Percentiles rank a stretch among this genome's conserved stretches.
Evolutionary conservation across 1,139 yeast species (phyloP).

Genomic region (Debaryomyces fabryi): DNA sequence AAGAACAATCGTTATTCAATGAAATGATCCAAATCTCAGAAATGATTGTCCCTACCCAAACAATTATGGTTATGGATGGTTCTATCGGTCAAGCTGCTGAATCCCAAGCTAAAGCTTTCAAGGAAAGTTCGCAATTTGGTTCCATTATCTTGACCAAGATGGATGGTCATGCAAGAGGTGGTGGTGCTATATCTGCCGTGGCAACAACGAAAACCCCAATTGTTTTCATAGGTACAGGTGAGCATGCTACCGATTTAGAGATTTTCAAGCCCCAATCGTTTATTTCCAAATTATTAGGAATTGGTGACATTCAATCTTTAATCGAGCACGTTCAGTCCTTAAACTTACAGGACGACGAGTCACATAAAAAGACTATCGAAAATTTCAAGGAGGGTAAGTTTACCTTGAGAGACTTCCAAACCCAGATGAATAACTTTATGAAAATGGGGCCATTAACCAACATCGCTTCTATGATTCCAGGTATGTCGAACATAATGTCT

Average conservation of each 20-base stretch:
- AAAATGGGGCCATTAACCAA: conserved; percentile 96
- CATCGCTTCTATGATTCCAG: conserved; percentile 95
- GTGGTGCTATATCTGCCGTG: conserved; percentile 98
- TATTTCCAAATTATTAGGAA: conserved; percentile 86
- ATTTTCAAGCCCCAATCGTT: conserved; percentile 88
- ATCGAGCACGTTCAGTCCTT: conserved; percentile 92
- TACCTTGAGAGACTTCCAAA: conserved; percentile 87
- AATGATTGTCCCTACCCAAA: conserved; percentile 86
- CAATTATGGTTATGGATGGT: conserved; percentile 97
- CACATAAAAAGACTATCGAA: conserved; percentile 86
- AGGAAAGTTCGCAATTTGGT: conserved; percentile 91
- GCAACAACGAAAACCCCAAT: conserved; percentile 98
- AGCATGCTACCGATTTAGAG: conserved; percentile 92
- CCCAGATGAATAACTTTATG: conserved; percentile 92
- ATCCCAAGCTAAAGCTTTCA: conserved; percentile 90
- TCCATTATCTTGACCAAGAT: conserved; percentile 92
- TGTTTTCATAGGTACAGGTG: conserved; percentile 97
- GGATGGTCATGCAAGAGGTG: conserved; percentile 99
- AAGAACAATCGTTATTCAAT: conserved; percentile 85
- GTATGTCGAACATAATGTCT: conserved; percentile 81
- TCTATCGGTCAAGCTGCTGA: conserved; percentile 99
- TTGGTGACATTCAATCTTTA: conserved; percentile 92
- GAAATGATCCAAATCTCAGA: conserved; percentile 94
- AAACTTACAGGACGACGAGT: conserved; percentile 68
- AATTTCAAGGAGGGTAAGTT: conserved; percentile 94